Base-by-base conservation (phyloP, 257 asterid genomes). In the Capsicum chinense region DNA sequence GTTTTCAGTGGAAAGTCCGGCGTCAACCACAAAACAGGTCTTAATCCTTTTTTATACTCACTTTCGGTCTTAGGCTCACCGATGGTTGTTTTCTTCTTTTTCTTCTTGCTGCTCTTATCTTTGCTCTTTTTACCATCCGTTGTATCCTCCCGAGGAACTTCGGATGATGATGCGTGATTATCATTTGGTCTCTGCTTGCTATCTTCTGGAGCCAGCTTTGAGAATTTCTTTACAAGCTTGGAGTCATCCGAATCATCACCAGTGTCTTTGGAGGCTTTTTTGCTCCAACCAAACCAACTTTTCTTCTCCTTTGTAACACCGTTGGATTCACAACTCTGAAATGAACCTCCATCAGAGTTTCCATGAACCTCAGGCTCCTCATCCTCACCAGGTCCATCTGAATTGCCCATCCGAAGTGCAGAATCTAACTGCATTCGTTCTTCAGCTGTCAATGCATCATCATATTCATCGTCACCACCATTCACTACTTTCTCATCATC, bases 11-110 rank as follows among this genome's bases (percentile, higher is more conserved):
- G 99, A 83, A 95, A 97, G 90, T 97, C 99, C 6, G 99, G 99
- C 8, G 99, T 97, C 90, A 97, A 88, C 99, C 99, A 97, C 84
- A 97, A 86, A 86, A 95, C 98, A 35, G 99, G 99, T 83, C 97
- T 93, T 86, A 97, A 82, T 56, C 99, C 99, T 82, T 97, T 97
- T 88, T 97, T 97, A 82, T 93, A 97, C 88, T 95, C 99, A 67
- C 91, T 90, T 84, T 90, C 93, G 26, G 79, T 85, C 88, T 90
- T 89, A 57, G 87, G 80, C 82, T 89, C 92, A 54, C 83, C 64
- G 2, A 81, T 16, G 13, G 88, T 56, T 66, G 91, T 97, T 85
- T 92, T 94, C 92, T 93, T 92, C 90, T 97, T 97, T 91, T 95
- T 95, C 97, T 97, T 95, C 94, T 93, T 97, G 91, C 83, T 86